Conservation (phyloP, 2,329 filamentous ascomycete genomes). For the Trichoderma sp. region DNA sequence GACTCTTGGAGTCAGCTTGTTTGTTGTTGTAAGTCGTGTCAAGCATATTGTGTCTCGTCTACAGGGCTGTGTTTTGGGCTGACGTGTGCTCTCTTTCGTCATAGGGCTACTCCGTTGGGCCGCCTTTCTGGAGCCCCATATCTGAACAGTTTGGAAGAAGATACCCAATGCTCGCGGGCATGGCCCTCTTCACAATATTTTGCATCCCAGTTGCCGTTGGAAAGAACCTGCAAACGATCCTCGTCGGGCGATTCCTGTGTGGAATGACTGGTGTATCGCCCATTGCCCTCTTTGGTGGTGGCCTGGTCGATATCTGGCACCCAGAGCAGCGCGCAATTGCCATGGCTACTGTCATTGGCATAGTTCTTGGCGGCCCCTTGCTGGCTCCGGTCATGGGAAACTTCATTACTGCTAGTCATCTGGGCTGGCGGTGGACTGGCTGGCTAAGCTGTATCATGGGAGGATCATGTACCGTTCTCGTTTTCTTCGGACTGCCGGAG, state of each 20-base stretch:
- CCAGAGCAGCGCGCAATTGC: slow-evolving; percentile 17
- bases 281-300: slow-evolving; percentile 17
- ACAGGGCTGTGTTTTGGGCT: background rate
- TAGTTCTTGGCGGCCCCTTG: slow-evolving; percentile 11
- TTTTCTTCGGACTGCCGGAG: slow-evolving; percentile 6
- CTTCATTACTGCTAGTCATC: slow-evolving; percentile 13
- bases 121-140: slow-evolving; percentile 57
- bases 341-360: slow-evolving; percentile 14
- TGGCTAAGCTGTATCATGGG: slow-evolving; percentile 19
- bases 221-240: slow-evolving; percentile 11
- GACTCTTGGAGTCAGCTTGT: slow-evolving; percentile 15
- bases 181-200: slow-evolving; percentile 12
- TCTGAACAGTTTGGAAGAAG: slow-evolving; percentile 65
- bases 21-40: slow-evolving; percentile 8
- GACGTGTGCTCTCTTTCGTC: background rate
- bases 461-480: slow-evolving; percentile 2
- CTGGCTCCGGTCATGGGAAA: slow-evolving; percentile 17
- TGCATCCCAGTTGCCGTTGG: slow-evolving; percentile 18
- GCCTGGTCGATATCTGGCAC: slow-evolving; percentile 15
- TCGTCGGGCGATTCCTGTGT: slow-evolving; percentile 11
- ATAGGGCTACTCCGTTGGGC: slow-evolving; percentile 44
- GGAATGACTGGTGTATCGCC: slow-evolving; percentile 5
- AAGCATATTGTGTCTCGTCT: background rate
- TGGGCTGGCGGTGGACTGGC: slow-evolving; percentile 14
- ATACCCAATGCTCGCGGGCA: slow-evolving; percentile 11